A percentile compares a stretch with the other conserved stretches of the same genome.
These are phyloP conservation scores for Cadophora luteo-olivacea DNA, from an alignment of 2,329 filamentous ascomycete genomes.

Conservation along the genomic window DNA sequence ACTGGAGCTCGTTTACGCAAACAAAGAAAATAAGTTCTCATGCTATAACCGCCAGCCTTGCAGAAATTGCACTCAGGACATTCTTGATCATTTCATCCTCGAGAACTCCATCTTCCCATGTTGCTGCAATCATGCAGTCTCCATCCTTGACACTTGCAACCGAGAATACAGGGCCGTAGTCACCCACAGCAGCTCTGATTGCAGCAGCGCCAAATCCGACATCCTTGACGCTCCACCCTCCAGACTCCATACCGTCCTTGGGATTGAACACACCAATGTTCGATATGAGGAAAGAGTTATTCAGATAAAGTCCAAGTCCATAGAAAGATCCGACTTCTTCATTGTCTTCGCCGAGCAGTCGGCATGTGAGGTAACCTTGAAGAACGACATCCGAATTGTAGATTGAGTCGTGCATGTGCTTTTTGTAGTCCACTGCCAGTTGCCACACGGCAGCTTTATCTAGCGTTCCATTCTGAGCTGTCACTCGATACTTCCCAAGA, in stretches of 20 bases:
- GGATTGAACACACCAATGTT: conserved; percentile 31
- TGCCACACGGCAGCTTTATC: conserved; percentile 22
- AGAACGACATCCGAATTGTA: conserved; percentile 20
- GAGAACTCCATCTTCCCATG: conserved; percentile 30
- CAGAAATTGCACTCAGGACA: conserved; percentile 18
- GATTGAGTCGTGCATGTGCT: conserved; percentile 22
- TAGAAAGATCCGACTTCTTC: conserved; percentile 28
- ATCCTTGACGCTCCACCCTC: conserved; percentile 27
- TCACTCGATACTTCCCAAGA: conserved; percentile 24
- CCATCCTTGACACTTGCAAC: conserved; percentile 25
- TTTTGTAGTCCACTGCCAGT: conserved; percentile 27
- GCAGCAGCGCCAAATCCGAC: conserved; percentile 28
- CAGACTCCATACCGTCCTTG: conserved; percentile 16
- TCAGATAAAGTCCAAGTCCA: conserved; percentile 24
- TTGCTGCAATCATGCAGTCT: conserved; percentile 29
- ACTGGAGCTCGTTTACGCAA: neutral
- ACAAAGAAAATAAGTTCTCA: neutral
- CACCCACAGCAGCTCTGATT: conserved; percentile 25
- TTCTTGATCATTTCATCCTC: conserved; percentile 27
- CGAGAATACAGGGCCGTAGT: conserved; percentile 28
- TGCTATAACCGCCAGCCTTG: conserved; percentile 23
- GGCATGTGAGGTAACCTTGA: conserved; percentile 22
- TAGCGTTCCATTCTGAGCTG: neutral
- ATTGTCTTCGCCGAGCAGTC: conserved; percentile 30
- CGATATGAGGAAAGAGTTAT: conserved; percentile 29